Evolutionary conservation across 2,329 filamentous ascomycete genomes (phyloP).

Genomic region (Tolypocladium paradoxum): DNA sequence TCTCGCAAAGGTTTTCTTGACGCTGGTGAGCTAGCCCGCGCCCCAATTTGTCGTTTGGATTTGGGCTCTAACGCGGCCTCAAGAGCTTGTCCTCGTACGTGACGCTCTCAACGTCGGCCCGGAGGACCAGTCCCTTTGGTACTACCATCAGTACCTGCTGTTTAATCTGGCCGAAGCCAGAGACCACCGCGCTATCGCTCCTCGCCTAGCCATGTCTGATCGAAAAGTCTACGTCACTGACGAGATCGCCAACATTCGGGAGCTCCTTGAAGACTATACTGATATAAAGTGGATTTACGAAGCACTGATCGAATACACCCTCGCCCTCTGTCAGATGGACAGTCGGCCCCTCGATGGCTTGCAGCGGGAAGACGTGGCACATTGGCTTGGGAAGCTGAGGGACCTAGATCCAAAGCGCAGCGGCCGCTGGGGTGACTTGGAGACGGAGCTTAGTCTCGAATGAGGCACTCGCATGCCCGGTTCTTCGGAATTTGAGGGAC

Average conservation of each 20-base stretch:
- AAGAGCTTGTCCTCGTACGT: conserved; percentile 65
- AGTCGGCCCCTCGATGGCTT: conserved; percentile 25
- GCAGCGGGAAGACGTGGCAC: conserved; percentile 34
- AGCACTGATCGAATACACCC: conserved; percentile 65
- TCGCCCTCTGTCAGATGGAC: conserved; percentile 45
- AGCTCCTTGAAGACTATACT: conserved; percentile 48
- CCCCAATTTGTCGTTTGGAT: not conserved
- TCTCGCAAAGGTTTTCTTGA: conserved; percentile 62
- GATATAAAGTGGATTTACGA: conserved; percentile 79
- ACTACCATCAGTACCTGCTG: conserved; percentile 86
- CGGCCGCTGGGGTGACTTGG: conserved; percentile 66
- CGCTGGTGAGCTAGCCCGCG: conserved; percentile 36
- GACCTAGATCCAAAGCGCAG: conserved; percentile 62
- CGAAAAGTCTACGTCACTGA: conserved; percentile 53
- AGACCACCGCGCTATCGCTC: conserved; percentile 48
- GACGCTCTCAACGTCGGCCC: conserved; percentile 79
- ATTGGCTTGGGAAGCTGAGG: conserved; percentile 56
- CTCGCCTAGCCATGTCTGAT: conserved; percentile 49
- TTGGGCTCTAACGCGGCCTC: not conserved
- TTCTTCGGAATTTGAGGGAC: not conserved
- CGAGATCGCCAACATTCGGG: conserved; percentile 66
- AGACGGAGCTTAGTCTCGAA: conserved; percentile 25
- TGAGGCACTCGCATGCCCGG: not conserved
- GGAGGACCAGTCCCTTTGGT: conserved; percentile 93
- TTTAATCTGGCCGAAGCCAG: conserved; percentile 48